phyloP scores from a whole-genome alignment of 1,284 basidiomycete genomes.

The Sanghuangporus sanghuang region DNA sequence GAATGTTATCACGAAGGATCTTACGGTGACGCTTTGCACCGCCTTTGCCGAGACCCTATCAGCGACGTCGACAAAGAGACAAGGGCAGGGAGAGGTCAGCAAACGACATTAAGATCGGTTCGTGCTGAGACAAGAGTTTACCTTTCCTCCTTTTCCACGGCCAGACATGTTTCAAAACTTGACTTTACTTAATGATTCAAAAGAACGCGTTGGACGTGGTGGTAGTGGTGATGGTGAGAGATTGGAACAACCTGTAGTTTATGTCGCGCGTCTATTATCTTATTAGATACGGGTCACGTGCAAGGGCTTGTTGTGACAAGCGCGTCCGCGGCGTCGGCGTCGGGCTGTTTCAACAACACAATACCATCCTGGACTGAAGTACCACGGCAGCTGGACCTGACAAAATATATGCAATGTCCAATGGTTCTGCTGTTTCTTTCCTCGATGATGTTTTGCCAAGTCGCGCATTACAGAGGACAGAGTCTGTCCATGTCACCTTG shows the following conservation, averaged over 20 bases:
- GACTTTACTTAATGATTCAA: background rate
- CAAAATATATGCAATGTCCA: background rate
- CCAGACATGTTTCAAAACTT: constrained; percentile 41
- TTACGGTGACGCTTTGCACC: constrained; percentile 60
- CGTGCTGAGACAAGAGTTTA: constrained; percentile 26
- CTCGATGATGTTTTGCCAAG: background rate
- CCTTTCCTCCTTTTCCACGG: constrained; percentile 59
- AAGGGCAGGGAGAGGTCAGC: constrained; percentile 21
- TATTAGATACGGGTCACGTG: background rate
- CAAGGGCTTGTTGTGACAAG: background rate
- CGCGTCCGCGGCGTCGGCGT: too few relatives aligned
- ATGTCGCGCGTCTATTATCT: background rate
- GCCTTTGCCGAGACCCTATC: constrained; percentile 39
- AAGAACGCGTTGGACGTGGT: constrained; percentile 1
- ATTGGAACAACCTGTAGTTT: background rate
- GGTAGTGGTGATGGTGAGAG: background rate
- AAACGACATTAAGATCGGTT: constrained; percentile 30
- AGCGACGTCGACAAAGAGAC: constrained; percentile 25
- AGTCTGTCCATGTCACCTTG: constrained; percentile 52
- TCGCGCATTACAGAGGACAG: too few relatives aligned
- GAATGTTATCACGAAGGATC: constrained; percentile 67
- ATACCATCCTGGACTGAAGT: too few relatives aligned
- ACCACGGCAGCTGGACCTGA: too few relatives aligned
- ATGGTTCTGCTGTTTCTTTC: background rate
- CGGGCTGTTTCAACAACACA: too few relatives aligned